These are phyloP conservation scores for Hypoxylon cercidicola DNA, from an alignment of 495 filamentous ascomycete species.

Conservation along the genomic window DNA sequence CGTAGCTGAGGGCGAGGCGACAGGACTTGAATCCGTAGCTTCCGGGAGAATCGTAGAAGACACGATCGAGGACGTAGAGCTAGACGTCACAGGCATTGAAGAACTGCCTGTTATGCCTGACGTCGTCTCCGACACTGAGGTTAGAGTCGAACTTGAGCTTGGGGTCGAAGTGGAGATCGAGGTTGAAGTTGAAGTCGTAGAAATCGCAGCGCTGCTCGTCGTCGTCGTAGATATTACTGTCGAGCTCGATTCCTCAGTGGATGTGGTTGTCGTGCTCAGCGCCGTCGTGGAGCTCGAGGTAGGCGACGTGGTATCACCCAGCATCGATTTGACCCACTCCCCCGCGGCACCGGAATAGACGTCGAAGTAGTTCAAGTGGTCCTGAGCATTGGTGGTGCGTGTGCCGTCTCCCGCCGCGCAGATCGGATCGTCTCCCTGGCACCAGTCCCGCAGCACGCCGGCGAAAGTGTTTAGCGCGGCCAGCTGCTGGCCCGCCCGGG, in stretches of 20 bases:
- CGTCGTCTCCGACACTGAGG: neutral
- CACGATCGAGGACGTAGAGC: conserved; percentile 2
- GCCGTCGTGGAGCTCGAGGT: conserved; percentile 4
- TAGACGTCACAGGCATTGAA: neutral
- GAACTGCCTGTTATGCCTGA: too few species aligned
- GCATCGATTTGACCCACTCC: conserved; percentile 33
- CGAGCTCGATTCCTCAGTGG: neutral
- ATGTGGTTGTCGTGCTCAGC: neutral
- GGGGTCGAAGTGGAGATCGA: neutral
- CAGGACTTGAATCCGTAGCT: conserved; percentile 7
- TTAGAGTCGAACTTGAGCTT: neutral
- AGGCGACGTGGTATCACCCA: neutral
- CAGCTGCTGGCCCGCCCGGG: conserved; percentile 30
- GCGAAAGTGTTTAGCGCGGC: conserved; percentile 21
- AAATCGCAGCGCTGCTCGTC: neutral
- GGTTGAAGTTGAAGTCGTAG: neutral
- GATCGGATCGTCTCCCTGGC: conserved; percentile 38
- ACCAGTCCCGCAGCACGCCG: conserved; percentile 38
- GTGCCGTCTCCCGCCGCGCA: conserved; percentile 38
- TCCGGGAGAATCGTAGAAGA: conserved; percentile 14
- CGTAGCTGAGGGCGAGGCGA: conserved; percentile 9
- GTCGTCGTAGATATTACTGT: neutral
- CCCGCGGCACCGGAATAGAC: conserved; percentile 30
- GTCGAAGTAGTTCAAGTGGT: conserved; percentile 45
- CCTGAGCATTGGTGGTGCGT: conserved; percentile 11